A percentile compares a stretch with the other conserved stretches of the same genome.
These are phyloP conservation scores for Gossypium mustelinum DNA, from an alignment of 345 rosid genomes.

Conservation along the genomic window DNA sequence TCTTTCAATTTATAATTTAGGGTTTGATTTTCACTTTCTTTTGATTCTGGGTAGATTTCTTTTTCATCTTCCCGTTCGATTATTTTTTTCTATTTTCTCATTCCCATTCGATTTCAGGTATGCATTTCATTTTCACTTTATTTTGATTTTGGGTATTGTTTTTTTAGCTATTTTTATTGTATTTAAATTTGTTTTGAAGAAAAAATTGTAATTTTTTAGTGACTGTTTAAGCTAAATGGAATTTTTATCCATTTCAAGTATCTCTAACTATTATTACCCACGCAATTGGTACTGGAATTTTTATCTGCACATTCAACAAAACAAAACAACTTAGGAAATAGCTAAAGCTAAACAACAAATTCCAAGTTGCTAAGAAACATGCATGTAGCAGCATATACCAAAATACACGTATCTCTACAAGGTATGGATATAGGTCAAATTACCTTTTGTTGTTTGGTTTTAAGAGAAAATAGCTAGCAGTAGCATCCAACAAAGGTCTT, in stretches of 20 bases:
- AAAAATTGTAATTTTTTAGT: too few species aligned
- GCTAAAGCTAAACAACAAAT: neutral
- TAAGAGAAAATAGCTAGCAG: neutral
- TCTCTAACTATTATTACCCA: conserved; percentile 13
- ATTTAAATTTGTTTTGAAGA: too few species aligned
- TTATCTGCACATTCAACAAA: conserved; percentile 27
- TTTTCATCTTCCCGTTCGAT: too few species aligned
- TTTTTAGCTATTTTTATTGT: too few species aligned
- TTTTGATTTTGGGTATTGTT: too few species aligned
- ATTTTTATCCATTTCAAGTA: conserved; percentile 24
- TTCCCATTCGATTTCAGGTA: too few species aligned
- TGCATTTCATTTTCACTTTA: too few species aligned
- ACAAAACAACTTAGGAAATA: neutral
- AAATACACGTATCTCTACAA: neutral
- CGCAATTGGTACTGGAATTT: neutral
- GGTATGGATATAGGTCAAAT: neutral
- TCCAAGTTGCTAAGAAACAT: conserved; percentile 4
- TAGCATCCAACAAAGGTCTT: neutral
- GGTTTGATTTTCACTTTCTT: too few species aligned
- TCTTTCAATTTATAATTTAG: too few species aligned
- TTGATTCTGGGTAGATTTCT: too few species aligned
- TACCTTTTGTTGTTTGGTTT: neutral
- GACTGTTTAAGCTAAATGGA: too few species aligned
- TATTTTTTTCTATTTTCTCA: too few species aligned
- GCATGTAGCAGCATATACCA: neutral